Percentiles rank a stretch among this genome's conserved stretches.
Evolutionary conservation across 352 stramenopile species (phyloP).

Genomic region (Phytophthora hibernalis): DNA sequence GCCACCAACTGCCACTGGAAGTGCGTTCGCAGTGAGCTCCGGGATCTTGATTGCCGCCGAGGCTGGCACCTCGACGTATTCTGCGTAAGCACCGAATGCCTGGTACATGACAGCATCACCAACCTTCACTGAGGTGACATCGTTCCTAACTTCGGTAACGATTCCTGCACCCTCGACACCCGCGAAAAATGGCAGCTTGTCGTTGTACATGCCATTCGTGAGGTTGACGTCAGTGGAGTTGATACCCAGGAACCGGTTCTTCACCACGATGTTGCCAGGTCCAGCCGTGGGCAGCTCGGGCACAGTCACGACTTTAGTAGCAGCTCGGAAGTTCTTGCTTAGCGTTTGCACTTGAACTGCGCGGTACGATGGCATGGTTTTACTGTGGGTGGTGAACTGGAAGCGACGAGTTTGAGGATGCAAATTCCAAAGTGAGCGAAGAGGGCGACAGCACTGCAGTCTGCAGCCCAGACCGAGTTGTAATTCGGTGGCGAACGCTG

Average conservation of each 20-base stretch:
- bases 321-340: slow-evolving; percentile 49
- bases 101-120: slow-evolving; percentile 44
- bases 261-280: slow-evolving; percentile 39
- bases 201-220: slow-evolving; percentile 56
- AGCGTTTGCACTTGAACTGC: slow-evolving; percentile 41
- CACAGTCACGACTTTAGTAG: slow-evolving; percentile 44
- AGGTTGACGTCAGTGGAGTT: slow-evolving; percentile 63
- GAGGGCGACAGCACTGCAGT: background rate
- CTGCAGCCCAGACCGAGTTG: background rate
- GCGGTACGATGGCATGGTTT: slow-evolving; percentile 39
- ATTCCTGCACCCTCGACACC: slow-evolving; percentile 51
- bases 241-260: slow-evolving; percentile 57
- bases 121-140: slow-evolving; percentile 33
- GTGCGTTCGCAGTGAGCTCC: slow-evolving; percentile 18
- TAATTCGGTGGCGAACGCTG: slow-evolving; percentile 19
- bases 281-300: slow-evolving; percentile 33
- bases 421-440: slow-evolving; percentile 19
- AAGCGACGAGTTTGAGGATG: slow-evolving; percentile 15
- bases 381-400: background rate
- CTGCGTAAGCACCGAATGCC: slow-evolving; percentile 54
- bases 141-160: slow-evolving; percentile 37
- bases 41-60: slow-evolving; percentile 36
- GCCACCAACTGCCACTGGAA: slow-evolving; percentile 50
- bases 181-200: slow-evolving; percentile 45
- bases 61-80: slow-evolving; percentile 49